Percentiles rank a stretch among this genome's conserved stretches.
Conservation (phyloP, 257 asterid species). For the Solanum bulbocastanum region DNA sequence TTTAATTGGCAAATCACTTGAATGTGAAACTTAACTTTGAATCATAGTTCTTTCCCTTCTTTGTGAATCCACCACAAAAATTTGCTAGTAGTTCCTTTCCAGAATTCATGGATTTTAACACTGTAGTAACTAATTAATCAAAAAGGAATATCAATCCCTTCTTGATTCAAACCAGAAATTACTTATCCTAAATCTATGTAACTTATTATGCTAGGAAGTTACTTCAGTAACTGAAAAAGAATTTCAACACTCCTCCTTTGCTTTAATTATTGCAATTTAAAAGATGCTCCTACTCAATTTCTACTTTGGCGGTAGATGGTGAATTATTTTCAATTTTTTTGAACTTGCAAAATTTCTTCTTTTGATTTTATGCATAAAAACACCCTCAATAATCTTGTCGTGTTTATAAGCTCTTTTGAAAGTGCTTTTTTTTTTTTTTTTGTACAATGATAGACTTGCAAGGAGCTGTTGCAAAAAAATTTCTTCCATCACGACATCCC, state of each 20-base stretch:
- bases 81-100: not conserved
- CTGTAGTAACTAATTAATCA: not conserved
- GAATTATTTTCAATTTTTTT: no score
- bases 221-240: not conserved
- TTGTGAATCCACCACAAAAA: not conserved
- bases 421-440: not conserved
- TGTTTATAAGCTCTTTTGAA: not conserved
- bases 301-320: not conserved
- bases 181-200: not conserved
- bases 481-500: not conserved
- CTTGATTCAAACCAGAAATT: not conserved
- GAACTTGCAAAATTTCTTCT: not conserved
- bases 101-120: not conserved
- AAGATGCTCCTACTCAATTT: not conserved
- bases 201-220: not conserved
- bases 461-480: not conserved
- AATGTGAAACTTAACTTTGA: not conserved
- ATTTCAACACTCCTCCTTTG: not conserved
- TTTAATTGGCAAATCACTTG: not conserved
- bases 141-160: not conserved
- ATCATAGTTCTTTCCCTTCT: not conserved
- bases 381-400: not conserved
- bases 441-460: not conserved
- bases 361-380: not conserved
- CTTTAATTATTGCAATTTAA: not conserved